Conservation (phyloP, 2,329 filamentous ascomycete genomes). For the Ceratocystis eucalypticola region DNA sequence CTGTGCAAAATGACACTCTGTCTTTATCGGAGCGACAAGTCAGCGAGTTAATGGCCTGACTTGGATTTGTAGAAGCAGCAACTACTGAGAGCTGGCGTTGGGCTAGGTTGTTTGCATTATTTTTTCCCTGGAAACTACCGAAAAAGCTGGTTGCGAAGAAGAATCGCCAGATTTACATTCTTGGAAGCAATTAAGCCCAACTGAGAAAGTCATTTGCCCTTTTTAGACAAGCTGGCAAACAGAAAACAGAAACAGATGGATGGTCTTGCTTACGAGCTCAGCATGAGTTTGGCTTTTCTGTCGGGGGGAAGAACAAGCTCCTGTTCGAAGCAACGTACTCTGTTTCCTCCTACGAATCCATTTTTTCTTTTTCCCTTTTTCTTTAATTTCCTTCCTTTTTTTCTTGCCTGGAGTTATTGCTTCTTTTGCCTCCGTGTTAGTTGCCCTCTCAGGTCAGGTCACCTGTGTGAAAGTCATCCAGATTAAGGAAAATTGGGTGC, state of each 20-base stretch:
- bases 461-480: constrained; percentile 10
- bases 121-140: background rate
- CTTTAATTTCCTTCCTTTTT: too few relatives aligned
- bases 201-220: constrained; percentile 4
- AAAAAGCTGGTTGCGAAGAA: background rate
- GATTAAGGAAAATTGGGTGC: background rate
- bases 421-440: constrained; percentile 12
- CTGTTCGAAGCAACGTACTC: background rate
- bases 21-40: background rate
- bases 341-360: background rate
- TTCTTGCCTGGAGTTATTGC: background rate
- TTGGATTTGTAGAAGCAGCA: background rate
- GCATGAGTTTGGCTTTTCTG: background rate
- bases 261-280: background rate
- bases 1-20: constrained; percentile 3
- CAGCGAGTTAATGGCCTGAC: background rate
- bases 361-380: background rate
- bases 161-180: constrained; percentile 13
- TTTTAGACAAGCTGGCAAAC: background rate
- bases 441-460: constrained; percentile 13
- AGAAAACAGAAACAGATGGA: background rate
- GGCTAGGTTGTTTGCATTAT: background rate
- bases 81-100: background rate
- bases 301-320: background rate
- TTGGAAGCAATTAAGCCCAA: constrained; percentile 17